Percentiles rank a stretch among this genome's conserved stretches.
Evolutionary conservation across 192 early-diverging fungal species (phyloP).

Genomic region (Haplosporangium gracile): DNA sequence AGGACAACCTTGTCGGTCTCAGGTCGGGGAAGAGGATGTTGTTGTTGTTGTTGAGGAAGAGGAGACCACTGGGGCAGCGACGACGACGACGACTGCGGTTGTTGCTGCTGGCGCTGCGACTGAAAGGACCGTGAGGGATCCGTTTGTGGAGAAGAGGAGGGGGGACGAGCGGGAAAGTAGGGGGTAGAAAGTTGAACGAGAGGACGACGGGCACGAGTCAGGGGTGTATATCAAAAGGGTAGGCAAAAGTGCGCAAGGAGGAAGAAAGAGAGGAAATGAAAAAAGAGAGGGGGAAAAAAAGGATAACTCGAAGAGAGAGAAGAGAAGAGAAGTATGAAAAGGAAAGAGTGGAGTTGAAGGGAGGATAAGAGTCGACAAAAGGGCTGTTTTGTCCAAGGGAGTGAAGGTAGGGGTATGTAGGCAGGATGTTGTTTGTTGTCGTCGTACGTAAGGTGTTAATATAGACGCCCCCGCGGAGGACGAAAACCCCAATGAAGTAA

Average conservation of each 20-base stretch:
- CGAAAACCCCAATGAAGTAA: not conserved
- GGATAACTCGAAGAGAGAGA: not conserved
- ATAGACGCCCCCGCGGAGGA: not conserved
- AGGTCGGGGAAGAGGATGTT: not conserved
- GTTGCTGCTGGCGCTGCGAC: not conserved
- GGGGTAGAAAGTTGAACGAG: not conserved
- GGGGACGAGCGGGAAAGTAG: not conserved
- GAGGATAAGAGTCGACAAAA: too few relatives aligned
- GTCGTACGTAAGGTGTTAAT: too few relatives aligned
- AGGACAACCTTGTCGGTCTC: conserved; percentile 26
- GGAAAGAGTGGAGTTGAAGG: not conserved
- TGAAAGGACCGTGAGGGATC: not conserved
- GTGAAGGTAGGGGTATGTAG: too few relatives aligned
- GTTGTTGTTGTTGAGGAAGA: too few relatives aligned
- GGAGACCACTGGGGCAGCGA: not conserved
- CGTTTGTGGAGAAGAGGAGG: not conserved
- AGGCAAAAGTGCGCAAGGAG: not conserved
- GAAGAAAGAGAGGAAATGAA: not conserved
- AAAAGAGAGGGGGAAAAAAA: conserved; percentile 10
- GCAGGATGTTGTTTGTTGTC: too few relatives aligned
- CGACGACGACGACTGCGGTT: not conserved
- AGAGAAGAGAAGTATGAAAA: not conserved
- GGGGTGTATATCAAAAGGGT: not conserved
- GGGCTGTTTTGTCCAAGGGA: too few relatives aligned
- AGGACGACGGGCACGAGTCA: not conserved